Evolutionary conservation across 2,329 filamentous ascomycete species (phyloP), one percentile per base, ranked within the genome.

Genomic region (Scedosporium minutisporum): DNA sequence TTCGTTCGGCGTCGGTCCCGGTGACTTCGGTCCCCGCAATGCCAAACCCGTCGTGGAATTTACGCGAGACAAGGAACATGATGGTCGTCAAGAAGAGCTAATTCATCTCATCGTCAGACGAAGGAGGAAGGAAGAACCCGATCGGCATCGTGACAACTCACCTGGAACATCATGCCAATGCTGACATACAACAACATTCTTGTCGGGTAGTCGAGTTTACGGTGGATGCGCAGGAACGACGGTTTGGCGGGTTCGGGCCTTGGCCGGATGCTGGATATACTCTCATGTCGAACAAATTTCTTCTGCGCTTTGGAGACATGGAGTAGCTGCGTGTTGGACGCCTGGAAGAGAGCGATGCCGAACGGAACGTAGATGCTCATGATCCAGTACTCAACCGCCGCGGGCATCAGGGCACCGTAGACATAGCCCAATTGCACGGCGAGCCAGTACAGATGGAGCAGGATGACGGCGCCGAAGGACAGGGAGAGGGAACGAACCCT

Each of bases 281-380:
- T 55, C 10, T 41, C 33, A 14, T 18, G 65, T 25, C 65, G 65
- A 46, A 73, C 70, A 33, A 74, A 74, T 60, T 78, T 77, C 65
- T 75, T 75, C 70, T 87, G 85, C 27, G 79, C 76, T 65, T 78
- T 78, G 60, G 83, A 83, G 62, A 86, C 76, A 65, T 85, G 75
- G 18, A 86, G 77, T 61, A 88, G 83, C 62, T 83, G 82, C 67
- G 77, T 80, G 69, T 87, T 87, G 64, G 82, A 82, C 23, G 83
- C 85, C 68, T 88, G 85, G 69, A 88, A 88, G 4, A 89, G 73
- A 6, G 84, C 85, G 62, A 89, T 84, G 25, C 86, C 86, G 58
- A 85, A 80, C 10, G 86, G 86, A 3, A 88, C 75, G 70, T 84
- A 86, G 62, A 85, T 76, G 65, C 82, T 81, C 86, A 89, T 89